Base-by-base conservation (phyloP, 352 stramenopile genomes). In the Globisporangium megalacanthum region DNA sequence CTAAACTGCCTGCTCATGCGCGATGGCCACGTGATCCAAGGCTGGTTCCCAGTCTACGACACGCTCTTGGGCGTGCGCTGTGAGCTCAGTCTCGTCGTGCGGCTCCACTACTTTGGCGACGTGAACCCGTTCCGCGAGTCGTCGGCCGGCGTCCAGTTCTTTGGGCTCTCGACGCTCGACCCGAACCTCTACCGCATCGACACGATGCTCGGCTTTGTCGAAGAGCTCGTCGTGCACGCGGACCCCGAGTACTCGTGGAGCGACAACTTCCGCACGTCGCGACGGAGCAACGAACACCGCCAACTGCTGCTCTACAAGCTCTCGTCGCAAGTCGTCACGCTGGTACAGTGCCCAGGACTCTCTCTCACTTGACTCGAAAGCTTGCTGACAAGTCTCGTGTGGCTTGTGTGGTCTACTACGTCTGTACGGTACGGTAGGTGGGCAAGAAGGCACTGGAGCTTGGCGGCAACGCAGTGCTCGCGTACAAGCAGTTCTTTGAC, bases 41-140 rank as follows among this genome's bases (percentile, higher is more conserved):
- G 97, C 35, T 99, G 94, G 94, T 99, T 99, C 76, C 97, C 97
- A 4, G 83, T 99, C 9, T 99, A 99, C 69, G 96, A 99, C 77
- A 99, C 96, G 20, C 67, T 99, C 5, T 64, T 97, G 6, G 97
- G 96, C 20, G 93, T 99, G 39, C 85, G 95, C 31, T 97, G 96
- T 50, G 94, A 98, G 74, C 71, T 99, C 37, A 89, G 79, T 46
- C 66, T 99, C 19, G 92, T 96, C 20, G 92, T 99, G 36, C 97
- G 98, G 33, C 68, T 99, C 46, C 90, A 94, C 60, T 98, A 98
- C 67, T 98, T 99, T 77, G 95, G 94, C 17, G 94, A 99, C 60
- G 86, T 98, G 13, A 99, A 99, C 70, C 95, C 96, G 14, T 99
- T 98, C 72, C 86, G 90, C 52, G 97, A 99, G 70, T 98, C 94